These are phyloP conservation scores for Collybiopsis luxurians DNA, from an alignment of 768 basidiomycete genomes.

Conservation along the genomic window DNA sequence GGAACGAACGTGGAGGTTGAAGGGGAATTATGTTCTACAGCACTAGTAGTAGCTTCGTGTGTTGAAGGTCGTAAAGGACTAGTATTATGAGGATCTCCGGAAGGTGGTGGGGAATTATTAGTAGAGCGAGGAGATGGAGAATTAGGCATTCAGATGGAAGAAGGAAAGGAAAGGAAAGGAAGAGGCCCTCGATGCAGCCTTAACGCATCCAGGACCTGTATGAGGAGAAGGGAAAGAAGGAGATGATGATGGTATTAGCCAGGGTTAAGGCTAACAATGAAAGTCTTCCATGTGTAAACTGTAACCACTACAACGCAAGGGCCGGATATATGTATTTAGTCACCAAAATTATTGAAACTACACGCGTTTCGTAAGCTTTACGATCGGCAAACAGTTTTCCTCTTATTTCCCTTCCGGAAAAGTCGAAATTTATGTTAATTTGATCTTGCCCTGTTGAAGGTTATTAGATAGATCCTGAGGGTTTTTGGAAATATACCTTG, in stretches of 20 bases:
- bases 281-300: constrained; percentile 16
- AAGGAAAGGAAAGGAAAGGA: constrained; percentile 28
- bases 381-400: constrained; percentile 7
- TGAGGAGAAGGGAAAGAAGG: constrained; percentile 26
- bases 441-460: too few relatives aligned
- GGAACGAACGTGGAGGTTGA: constrained; percentile 17
- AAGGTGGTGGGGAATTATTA: constrained; percentile 41
- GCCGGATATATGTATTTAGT: constrained; percentile 3
- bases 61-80: constrained; percentile 42
- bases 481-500: too few relatives aligned
- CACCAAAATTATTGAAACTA: constrained; percentile 4
- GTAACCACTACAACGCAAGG: constrained; percentile 7
- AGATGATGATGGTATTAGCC: constrained; percentile 11
- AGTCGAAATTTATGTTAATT: neutral
- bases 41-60: constrained; percentile 31
- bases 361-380: constrained; percentile 1
- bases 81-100: constrained; percentile 21
- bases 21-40: constrained; percentile 14
- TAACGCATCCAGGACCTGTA: constrained; percentile 40
- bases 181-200: constrained; percentile 37
- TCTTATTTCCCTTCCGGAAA: neutral
- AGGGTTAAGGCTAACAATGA: constrained; percentile 13
- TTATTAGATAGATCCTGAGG: too few relatives aligned
- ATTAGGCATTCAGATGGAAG: constrained; percentile 45
- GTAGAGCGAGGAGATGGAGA: constrained; percentile 44